phyloP scores from a whole-genome alignment of 2,329 filamentous ascomycete species.

The Xylariales sp. region DNA sequence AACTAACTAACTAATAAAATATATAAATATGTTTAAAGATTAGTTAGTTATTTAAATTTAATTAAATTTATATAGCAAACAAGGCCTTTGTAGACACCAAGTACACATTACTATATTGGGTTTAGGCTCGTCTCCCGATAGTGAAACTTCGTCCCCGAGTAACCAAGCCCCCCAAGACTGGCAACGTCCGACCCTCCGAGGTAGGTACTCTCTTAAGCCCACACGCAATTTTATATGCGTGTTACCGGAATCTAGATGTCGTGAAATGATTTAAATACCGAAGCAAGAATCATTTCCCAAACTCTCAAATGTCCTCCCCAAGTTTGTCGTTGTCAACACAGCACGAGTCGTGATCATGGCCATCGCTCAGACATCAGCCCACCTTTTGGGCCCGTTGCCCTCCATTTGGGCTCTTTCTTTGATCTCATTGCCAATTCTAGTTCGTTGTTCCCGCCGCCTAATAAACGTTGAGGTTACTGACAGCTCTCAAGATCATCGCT shows the following conservation, averaged over 20 bases:
- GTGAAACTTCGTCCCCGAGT: no score
- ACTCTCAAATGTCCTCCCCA: neutral
- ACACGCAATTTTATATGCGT: neutral
- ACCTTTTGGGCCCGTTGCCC: neutral
- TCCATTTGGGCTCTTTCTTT: neutral
- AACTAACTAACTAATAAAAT: no score
- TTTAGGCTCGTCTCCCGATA: no score
- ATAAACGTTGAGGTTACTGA: neutral
- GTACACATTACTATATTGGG: no score
- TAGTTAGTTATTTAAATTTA: no score
- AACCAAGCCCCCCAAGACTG: no score
- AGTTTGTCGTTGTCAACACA: neutral
- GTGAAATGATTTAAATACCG: constrained; percentile 1
- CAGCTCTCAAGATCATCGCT: neutral
- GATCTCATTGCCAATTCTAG: neutral
- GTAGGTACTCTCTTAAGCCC: neutral
- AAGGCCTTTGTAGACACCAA: no score
- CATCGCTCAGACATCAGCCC: neutral
- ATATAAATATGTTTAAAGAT: no score
- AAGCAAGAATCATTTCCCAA: neutral
- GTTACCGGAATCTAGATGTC: neutral
- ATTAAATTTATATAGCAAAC: no score
- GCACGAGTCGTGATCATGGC: constrained; percentile 4
- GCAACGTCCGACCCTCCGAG: constrained; percentile 15
- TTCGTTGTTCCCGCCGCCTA: neutral